Conservation (phyloP, 2,329 filamentous ascomycete species). For the Aspergillus cejpii region DNA sequence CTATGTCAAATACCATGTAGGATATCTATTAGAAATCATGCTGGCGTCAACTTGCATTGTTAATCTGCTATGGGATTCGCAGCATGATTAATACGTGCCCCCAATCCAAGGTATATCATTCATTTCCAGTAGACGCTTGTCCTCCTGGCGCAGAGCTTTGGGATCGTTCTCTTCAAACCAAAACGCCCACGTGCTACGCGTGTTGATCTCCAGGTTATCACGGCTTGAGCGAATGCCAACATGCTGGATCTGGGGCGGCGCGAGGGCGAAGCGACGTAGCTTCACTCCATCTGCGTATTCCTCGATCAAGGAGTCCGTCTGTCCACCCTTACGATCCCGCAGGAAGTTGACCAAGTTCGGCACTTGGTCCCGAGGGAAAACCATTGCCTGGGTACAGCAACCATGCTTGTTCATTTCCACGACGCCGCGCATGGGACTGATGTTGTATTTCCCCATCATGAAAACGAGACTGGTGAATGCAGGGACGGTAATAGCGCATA, state of each 20-base stretch:
- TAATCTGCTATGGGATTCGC: too few species aligned
- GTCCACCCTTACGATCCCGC: constrained; percentile 11
- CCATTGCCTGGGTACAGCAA: constrained; percentile 31
- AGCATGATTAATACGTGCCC: too few species aligned
- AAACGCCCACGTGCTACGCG: constrained; percentile 26
- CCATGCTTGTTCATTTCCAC: constrained; percentile 24
- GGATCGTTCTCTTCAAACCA: constrained; percentile 25
- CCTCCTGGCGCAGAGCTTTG: constrained; percentile 13
- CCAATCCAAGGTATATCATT: constrained; percentile 1
- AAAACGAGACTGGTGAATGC: constrained; percentile 19
- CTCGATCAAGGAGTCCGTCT: constrained; percentile 25
- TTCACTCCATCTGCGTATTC: constrained; percentile 17
- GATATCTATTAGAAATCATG: too few species aligned
- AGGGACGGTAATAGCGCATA: constrained; percentile 18
- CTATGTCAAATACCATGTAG: too few species aligned
- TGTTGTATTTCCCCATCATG: constrained; percentile 25
- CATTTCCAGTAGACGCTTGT: constrained; percentile 10
- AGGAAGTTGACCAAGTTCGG: constrained; percentile 15
- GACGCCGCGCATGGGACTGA: constrained; percentile 19
- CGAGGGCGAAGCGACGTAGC: constrained; percentile 13
- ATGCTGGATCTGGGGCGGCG: constrained; percentile 26
- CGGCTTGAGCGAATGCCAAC: constrained; percentile 23
- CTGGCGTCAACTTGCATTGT: too few species aligned
- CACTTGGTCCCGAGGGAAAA: constrained; percentile 24
- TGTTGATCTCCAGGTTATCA: constrained; percentile 22